A percentile compares a stretch with the other conserved stretches of the same genome.
Evolutionary conservation across 345 rosid genomes (phyloP).

Genomic region (Theobroma cacao): DNA sequence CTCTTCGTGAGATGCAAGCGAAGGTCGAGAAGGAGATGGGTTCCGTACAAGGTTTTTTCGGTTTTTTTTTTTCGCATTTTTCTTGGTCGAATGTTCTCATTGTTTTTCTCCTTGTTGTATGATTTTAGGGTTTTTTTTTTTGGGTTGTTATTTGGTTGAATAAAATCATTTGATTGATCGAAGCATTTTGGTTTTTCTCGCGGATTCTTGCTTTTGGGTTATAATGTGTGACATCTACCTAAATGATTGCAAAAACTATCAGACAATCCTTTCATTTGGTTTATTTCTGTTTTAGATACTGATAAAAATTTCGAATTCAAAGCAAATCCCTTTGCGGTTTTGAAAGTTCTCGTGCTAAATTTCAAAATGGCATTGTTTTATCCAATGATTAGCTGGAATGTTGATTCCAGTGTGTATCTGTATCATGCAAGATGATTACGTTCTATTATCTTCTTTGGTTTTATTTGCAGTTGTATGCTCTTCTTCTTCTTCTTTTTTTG

Average conservation of each 20-base stretch:
- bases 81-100: not conserved
- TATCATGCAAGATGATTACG: not conserved
- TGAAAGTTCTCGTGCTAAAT: not conserved
- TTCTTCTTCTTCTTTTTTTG: not conserved
- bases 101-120: not conserved
- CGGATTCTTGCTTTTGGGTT: not conserved
- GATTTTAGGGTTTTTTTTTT: not conserved
- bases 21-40: constrained; percentile 56
- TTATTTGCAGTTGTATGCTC: not conserved
- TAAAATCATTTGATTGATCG: not conserved
- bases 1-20: constrained; percentile 59
- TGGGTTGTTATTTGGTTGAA: not conserved
- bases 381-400: not conserved
- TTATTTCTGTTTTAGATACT: not conserved
- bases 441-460: not conserved
- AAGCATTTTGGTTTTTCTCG: not conserved
- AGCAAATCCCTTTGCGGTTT: not conserved
- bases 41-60: constrained; percentile 38
- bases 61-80: not conserved
- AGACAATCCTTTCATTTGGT: not conserved
- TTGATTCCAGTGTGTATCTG: not conserved
- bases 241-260: not conserved
- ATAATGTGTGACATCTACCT: not conserved
- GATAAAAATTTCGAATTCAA: not conserved
- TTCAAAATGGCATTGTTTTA: not conserved